Conservation (phyloP, 2,329 filamentous ascomycete species). For the Clonostachys chloroleuca region DNA sequence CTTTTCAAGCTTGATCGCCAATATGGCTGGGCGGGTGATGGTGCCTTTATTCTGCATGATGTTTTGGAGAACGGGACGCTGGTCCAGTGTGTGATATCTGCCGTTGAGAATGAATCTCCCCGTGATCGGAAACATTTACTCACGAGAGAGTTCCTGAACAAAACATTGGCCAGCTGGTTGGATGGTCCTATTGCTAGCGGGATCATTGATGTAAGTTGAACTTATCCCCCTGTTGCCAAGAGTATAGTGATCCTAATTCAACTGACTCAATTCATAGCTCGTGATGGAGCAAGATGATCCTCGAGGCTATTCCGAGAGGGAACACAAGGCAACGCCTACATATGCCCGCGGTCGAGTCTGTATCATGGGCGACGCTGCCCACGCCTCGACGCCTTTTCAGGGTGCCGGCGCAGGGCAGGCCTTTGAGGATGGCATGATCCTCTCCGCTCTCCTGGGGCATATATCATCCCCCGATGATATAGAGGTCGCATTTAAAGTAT, state of each 20-base stretch:
- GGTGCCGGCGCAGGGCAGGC: conserved; percentile 13
- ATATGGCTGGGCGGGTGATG: not conserved
- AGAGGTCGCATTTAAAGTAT: conserved; percentile 4
- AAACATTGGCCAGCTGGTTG: not conserved
- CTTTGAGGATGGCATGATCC: conserved; percentile 14
- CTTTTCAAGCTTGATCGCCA: not conserved
- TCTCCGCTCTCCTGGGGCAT: conserved; percentile 4
- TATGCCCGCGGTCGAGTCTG: conserved; percentile 10
- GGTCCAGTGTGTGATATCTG: not conserved
- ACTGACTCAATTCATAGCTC: conserved; percentile 1
- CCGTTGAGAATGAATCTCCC: not conserved
- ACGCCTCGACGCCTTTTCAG: conserved; percentile 15
- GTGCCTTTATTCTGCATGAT: not conserved
- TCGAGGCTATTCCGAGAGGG: conserved; percentile 3
- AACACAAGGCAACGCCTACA: conserved; percentile 6
- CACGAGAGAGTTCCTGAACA: not conserved
- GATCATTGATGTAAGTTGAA: not conserved
- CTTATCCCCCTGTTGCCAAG: not conserved
- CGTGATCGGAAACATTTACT: not conserved
- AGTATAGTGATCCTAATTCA: not conserved
- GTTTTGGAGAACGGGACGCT: not conserved
- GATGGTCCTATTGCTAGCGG: not conserved
- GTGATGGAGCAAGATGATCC: conserved; percentile 2
- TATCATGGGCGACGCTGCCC: conserved; percentile 15
- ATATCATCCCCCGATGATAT: conserved; percentile 2